Percentiles rank a stretch among this genome's conserved stretches.
Evolutionary conservation across 345 rosid species (phyloP).

Genomic region (Eucalyptus sp.): DNA sequence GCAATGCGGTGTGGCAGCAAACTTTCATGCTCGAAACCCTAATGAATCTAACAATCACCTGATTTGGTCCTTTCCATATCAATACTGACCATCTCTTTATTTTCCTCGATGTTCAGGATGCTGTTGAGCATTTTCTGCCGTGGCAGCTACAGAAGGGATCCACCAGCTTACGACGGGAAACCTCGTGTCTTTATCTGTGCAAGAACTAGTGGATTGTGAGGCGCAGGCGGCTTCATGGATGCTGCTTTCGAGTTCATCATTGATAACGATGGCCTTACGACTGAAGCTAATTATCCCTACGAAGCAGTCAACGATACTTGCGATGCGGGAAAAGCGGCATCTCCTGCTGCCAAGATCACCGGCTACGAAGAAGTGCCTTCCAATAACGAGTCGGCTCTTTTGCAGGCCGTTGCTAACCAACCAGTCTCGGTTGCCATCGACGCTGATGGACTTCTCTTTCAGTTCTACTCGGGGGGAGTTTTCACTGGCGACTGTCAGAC

Average conservation of each 20-base stretch:
- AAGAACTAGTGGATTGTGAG: conserved; percentile 46
- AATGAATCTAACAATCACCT: neutral
- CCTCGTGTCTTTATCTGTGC: conserved; percentile 40
- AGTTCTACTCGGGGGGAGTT: conserved; percentile 27
- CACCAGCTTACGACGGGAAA: conserved; percentile 24
- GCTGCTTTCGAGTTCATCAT: conserved; percentile 29
- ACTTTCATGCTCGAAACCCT: neutral
- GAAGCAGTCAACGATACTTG: conserved; percentile 16
- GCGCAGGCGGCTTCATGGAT: conserved; percentile 25
- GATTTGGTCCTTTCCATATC: no score
- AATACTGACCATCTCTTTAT: neutral
- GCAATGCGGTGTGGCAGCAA: conserved; percentile 8
- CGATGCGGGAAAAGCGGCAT: neutral
- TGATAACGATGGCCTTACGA: conserved; percentile 28
- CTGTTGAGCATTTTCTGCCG: conserved; percentile 64
- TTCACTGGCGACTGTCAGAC: conserved; percentile 27
- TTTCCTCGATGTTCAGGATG: conserved; percentile 7
- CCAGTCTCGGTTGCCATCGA: conserved; percentile 40
- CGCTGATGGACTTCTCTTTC: conserved; percentile 9
- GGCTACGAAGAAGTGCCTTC: conserved; percentile 23
- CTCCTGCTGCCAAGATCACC: conserved; percentile 7
- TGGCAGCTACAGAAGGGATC: conserved; percentile 46
- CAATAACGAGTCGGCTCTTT: conserved; percentile 31
- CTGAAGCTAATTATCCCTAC: conserved; percentile 31
- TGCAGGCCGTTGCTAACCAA: conserved; percentile 36